Evolutionary conservation across 306 rosid genomes (phyloP).

Genomic region (Malus fusca): DNA sequence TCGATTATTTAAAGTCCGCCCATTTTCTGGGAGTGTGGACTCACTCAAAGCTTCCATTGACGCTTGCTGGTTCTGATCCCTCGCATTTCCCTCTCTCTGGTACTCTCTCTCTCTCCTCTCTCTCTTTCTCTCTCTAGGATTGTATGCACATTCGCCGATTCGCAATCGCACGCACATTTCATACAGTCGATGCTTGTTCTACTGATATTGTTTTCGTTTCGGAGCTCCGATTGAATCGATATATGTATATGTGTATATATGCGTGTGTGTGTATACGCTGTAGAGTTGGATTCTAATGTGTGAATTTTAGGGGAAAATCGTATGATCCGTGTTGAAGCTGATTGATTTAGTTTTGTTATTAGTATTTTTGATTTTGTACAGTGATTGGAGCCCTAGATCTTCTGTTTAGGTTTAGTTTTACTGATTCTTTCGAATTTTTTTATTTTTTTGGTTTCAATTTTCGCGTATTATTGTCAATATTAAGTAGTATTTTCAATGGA

Average conservation of each 20-base stretch:
- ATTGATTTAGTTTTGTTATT: no score
- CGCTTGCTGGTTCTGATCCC: background rate
- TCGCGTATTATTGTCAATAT: background rate
- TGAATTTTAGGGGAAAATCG: background rate
- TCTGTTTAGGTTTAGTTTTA: conserved; percentile 8
- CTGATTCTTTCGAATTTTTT: background rate
- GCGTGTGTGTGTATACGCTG: no score
- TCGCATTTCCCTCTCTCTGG: conserved; percentile 17
- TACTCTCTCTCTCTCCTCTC: no score
- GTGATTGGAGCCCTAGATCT: conserved; percentile 18
- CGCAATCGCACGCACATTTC: background rate
- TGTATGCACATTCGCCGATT: no score
- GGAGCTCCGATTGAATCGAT: conserved; percentile 9
- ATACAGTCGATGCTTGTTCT: background rate
- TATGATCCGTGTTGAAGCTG: conserved; percentile 16
- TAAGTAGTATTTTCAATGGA: background rate
- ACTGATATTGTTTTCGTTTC: conserved; percentile 1
- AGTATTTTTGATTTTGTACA: background rate
- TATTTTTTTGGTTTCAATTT: background rate
- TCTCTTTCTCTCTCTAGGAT: no score
- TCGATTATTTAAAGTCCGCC: background rate
- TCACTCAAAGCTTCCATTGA: background rate
- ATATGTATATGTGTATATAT: no score
- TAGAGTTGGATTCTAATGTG: conserved; percentile 3
- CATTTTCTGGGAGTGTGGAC: conserved; percentile 18